Evolutionary conservation across 78 protist species (phyloP), one percentile per base, ranked within the genome.

Genomic region (Isochrysis galbana): DNA sequence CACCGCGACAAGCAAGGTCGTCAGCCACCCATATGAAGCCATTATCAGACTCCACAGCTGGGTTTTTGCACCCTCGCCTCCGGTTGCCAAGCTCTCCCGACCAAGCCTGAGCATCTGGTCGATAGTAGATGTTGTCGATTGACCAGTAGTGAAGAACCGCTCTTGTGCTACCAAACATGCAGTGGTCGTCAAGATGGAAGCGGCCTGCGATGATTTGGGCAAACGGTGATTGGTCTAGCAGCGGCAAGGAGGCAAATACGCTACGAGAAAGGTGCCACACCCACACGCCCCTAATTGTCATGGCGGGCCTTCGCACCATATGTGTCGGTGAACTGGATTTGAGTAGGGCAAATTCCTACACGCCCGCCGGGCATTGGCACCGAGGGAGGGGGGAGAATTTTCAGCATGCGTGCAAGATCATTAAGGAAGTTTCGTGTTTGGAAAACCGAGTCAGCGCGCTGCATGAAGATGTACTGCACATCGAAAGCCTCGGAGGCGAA

Each of bases 151-250:
- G 14, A 11, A 26, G 36, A n/a, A 67, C 32, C 74, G 17, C 74
- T n/a, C 4, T n/a, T n/a, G 74, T 11, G 36, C 7, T 2, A n/a
- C 74, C 74, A 26, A 67, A 67, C 74, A 67, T 67, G 74, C 74
- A 67, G 74, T 67, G 74, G 74, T 67, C 74, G 74, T 67, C 74
- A n/a, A 67, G 74, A n/a, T 67, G 74, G 74, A 67, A 67, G 74
- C 74, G 74, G 74, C 74, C n/a, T n/a, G n/a, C n/a, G n/a, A n/a
- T n/a, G n/a, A n/a, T n/a, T n/a, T n/a, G n/a, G n/a, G n/a, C n/a
- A n/a, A n/a, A n/a, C n/a, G n/a, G n/a, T n/a, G n/a, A n/a, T n/a
- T n/a, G n/a, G n/a, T n/a, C n/a, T n/a, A n/a, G n/a, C n/a, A n/a
- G n/a, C n/a, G n/a, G n/a, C n/a, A n/a, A n/a, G n/a, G n/a, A n/a